Evolutionary conservation across 768 basidiomycete genomes (phyloP).

Genomic region (Crepidotus variabilis): DNA sequence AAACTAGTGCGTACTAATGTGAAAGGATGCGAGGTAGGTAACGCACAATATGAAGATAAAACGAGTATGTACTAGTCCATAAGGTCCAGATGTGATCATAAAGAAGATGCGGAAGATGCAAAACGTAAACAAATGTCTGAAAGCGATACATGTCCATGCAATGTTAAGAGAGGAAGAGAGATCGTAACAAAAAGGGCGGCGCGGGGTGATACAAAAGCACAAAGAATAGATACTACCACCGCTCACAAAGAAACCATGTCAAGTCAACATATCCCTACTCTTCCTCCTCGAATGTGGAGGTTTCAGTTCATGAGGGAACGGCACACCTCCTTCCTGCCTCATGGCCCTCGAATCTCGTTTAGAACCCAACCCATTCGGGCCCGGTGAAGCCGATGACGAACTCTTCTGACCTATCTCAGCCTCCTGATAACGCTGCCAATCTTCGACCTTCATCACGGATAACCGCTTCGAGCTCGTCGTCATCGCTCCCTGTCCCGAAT

Average conservation of each 20-base stretch:
- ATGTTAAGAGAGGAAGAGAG: background rate
- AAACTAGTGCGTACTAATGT: no score
- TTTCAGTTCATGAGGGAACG: constrained; percentile 49
- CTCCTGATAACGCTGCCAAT: constrained; percentile 77
- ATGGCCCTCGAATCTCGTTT: constrained; percentile 32
- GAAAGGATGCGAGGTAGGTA: no score
- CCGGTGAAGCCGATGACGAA: background rate
- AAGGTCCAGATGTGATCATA: constrained; percentile 7
- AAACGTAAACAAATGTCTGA: background rate
- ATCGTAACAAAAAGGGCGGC: background rate
- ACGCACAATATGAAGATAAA: no score
- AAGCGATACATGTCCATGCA: background rate
- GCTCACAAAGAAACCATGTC: constrained; percentile 9
- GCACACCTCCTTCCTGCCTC: constrained; percentile 37
- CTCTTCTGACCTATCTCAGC: constrained; percentile 20
- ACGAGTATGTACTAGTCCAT: constrained; percentile 9
- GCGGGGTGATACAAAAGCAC: background rate
- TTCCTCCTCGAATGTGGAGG: constrained; percentile 24
- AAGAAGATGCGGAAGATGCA: constrained; percentile 6
- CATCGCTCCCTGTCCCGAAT: constrained; percentile 27
- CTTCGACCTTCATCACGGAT: constrained; percentile 79
- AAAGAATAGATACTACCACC: background rate
- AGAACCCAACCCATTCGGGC: constrained; percentile 7
- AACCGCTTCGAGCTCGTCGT: constrained; percentile 47
- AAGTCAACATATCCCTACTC: constrained; percentile 34